phyloP scores from a whole-genome alignment of 2,329 filamentous ascomycete genomes.

The Phaeoacremonium minimum region DNA sequence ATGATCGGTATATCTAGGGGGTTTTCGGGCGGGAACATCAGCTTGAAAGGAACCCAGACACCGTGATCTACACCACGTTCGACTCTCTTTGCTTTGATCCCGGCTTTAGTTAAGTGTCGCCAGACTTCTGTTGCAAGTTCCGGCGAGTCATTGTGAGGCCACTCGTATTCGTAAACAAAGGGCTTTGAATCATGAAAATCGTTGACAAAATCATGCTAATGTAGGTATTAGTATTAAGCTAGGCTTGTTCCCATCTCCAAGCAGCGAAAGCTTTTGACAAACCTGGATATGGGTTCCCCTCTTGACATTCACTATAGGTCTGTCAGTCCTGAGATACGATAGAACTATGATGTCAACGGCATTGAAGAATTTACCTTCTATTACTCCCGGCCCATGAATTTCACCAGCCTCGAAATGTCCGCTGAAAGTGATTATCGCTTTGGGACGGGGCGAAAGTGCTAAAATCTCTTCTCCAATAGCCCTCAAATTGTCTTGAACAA shows the following conservation, averaged over 20 bases:
- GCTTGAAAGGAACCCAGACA: slow-evolving; percentile 15
- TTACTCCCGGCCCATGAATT: slow-evolving; percentile 14
- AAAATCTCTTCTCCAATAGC: slow-evolving; percentile 14
- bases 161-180: slow-evolving; percentile 16
- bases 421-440: slow-evolving; percentile 15
- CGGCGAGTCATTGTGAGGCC: slow-evolving; percentile 14
- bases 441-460: slow-evolving; percentile 12
- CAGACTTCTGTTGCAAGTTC: slow-evolving; percentile 13
- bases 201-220: slow-evolving; percentile 16
- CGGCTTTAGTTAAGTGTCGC: slow-evolving; percentile 10
- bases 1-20: slow-evolving; percentile 15
- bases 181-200: slow-evolving; percentile 16
- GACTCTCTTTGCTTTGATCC: slow-evolving; percentile 15
- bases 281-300: slow-evolving; percentile 14
- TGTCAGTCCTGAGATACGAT: slow-evolving; percentile 1
- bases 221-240: no score
- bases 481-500: slow-evolving; percentile 15
- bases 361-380: slow-evolving; percentile 7
- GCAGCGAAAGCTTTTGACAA: no score
- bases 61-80: slow-evolving; percentile 16
- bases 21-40: slow-evolving; percentile 15
- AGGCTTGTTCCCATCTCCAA: no score
- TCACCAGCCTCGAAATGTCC: slow-evolving; percentile 16
- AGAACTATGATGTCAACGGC: background rate
- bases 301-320: slow-evolving; percentile 13